Evolutionary conservation across 2,329 filamentous ascomycete genomes (phyloP).

Genomic region (Trichoderma harzianum): DNA sequence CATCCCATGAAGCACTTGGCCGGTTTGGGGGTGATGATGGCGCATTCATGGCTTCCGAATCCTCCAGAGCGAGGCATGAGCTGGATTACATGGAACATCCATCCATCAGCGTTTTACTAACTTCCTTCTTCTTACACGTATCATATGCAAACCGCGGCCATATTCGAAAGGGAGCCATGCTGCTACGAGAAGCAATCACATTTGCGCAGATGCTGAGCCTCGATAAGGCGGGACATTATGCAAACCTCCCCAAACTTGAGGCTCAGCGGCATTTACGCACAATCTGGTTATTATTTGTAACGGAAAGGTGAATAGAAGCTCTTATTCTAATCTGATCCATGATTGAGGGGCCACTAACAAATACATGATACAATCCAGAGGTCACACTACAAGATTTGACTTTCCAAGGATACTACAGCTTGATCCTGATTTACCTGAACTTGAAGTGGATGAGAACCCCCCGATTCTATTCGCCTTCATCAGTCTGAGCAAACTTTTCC

Average conservation of each 20-base stretch:
- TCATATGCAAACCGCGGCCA: conserved; percentile 7
- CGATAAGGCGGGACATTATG: conserved; percentile 1
- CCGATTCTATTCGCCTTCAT: conserved; percentile 5
- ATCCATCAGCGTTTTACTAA: not conserved
- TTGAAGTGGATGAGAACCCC: conserved; percentile 2
- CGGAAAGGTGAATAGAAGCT: not conserved
- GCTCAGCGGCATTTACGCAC: not conserved
- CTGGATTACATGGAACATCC: conserved; percentile 6
- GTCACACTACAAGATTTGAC: conserved; percentile 5
- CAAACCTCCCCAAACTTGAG: not conserved
- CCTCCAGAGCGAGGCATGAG: not conserved
- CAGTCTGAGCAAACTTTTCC: conserved; percentile 2
- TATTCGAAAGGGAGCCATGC: conserved; percentile 5
- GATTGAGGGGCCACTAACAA: not conserved
- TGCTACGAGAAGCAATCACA: conserved; percentile 6
- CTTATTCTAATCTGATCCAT: not conserved
- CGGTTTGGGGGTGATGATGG: not conserved
- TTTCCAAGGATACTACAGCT: conserved; percentile 11
- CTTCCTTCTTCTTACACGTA: conserved; percentile 9
- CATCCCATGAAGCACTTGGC: not conserved
- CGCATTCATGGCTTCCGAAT: conserved; percentile 1
- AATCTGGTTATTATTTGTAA: conserved; percentile 5
- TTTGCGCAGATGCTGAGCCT: conserved; percentile 3
- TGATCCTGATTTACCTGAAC: conserved; percentile 1
- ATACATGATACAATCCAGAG: not conserved